These are phyloP conservation scores for Mycosphaerella sp. DNA, from an alignment of 2,329 filamentous ascomycete genomes.

Conservation along the genomic window DNA sequence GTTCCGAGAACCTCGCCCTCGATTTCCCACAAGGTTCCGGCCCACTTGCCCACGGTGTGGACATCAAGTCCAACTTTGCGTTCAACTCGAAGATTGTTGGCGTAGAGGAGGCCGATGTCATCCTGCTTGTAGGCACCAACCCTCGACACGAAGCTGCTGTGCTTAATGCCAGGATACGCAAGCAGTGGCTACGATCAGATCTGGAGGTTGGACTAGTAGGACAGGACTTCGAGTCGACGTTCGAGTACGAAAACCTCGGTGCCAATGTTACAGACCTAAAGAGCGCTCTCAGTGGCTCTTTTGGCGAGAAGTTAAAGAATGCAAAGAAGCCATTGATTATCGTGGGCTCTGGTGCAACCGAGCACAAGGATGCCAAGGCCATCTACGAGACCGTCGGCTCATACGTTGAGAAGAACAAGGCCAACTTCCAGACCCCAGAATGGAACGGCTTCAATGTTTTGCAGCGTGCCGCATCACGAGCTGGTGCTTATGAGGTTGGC, in stretches of 20 bases:
- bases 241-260: constrained; percentile 89
- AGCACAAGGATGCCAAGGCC: constrained; percentile 84
- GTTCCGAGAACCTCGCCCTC: constrained; percentile 89
- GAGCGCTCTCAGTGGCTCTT: constrained; percentile 73
- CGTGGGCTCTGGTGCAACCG: constrained; percentile 83
- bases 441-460: constrained; percentile 99
- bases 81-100: constrained; percentile 96
- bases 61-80: constrained; percentile 87
- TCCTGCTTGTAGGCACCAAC: constrained; percentile 92
- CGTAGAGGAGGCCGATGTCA: constrained; percentile 86
- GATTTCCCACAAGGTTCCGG: constrained; percentile 79
- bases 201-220: constrained; percentile 89
- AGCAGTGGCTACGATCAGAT: constrained; percentile 95
- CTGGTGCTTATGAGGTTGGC: constrained; percentile 90
- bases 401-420: constrained; percentile 89
- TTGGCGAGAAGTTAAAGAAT: constrained; percentile 83
- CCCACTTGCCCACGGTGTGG: constrained; percentile 85
- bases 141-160: constrained; percentile 91
- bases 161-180: constrained; percentile 91
- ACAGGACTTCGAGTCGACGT: constrained; percentile 86
- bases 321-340: constrained; percentile 96
- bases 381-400: constrained; percentile 85
- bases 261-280: constrained; percentile 73
- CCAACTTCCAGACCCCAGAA: constrained; percentile 78
- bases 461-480: constrained; percentile 85